Conservation (phyloP, 352 stramenopile species). For the Peronospora destructor region DNA sequence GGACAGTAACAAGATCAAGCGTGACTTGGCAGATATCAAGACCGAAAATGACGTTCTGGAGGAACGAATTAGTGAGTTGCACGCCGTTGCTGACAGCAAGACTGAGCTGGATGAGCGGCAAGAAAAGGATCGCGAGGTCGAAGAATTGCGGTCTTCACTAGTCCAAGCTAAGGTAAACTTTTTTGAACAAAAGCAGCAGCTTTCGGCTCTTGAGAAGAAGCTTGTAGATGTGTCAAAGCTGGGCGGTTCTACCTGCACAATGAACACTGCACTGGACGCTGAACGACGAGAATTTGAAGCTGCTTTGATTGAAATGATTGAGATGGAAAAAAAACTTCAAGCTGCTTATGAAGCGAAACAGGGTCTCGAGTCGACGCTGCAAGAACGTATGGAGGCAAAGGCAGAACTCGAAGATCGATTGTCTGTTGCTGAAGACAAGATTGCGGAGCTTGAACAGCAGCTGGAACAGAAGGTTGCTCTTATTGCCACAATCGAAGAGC, state of each 20-base stretch:
- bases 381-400: constrained; percentile 47
- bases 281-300: constrained; percentile 55
- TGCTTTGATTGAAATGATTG: constrained; percentile 56
- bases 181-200: constrained; percentile 46
- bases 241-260: constrained; percentile 14
- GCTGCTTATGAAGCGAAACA: constrained; percentile 54
- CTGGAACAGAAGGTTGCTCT: constrained; percentile 49
- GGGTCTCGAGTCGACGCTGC: constrained; percentile 39
- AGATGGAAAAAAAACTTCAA: constrained; percentile 62
- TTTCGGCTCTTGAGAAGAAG: constrained; percentile 51
- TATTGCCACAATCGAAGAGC: constrained; percentile 45
- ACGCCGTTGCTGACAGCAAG: constrained; percentile 30
- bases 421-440: constrained; percentile 42
- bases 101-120: constrained; percentile 33
- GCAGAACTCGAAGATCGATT: constrained; percentile 38
- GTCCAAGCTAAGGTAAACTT: constrained; percentile 53
- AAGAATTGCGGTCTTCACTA: constrained; percentile 47
- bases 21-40: constrained; percentile 40
- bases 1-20: constrained; percentile 29
- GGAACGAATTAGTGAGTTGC: constrained; percentile 45
- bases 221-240: constrained; percentile 43
- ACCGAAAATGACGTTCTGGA: constrained; percentile 53
- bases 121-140: constrained; percentile 48
- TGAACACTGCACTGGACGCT: constrained; percentile 32
- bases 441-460: constrained; percentile 45